Percentiles rank a stretch among this genome's conserved stretches.
Evolutionary conservation across 2,329 filamentous ascomycete species (phyloP).

Genomic region (Alternaria sp.): DNA sequence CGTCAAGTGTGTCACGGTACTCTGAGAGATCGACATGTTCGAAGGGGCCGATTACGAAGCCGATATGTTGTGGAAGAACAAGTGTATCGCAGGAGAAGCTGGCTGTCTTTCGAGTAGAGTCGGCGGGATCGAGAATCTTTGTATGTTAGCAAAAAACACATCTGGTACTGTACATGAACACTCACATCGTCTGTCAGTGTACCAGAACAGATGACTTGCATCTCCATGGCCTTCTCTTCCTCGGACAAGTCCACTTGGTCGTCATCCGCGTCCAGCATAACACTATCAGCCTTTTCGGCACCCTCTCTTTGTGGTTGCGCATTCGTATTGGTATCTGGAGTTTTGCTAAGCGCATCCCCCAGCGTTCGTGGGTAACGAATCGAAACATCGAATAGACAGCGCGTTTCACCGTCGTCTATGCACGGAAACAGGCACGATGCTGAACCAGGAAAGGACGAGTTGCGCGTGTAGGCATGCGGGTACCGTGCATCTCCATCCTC

Average conservation of each 20-base stretch:
- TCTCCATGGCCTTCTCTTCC: slow-evolving; percentile 87
- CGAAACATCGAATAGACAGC: slow-evolving; percentile 87
- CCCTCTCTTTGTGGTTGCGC: slow-evolving; percentile 27
- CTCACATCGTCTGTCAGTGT: slow-evolving; percentile 80
- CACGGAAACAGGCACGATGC: slow-evolving; percentile 92
- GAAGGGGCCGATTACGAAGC: slow-evolving; percentile 93
- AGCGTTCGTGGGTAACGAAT: slow-evolving; percentile 87
- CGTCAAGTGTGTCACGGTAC: slow-evolving; percentile 88
- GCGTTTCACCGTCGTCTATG: slow-evolving; percentile 82
- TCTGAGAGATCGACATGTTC: slow-evolving; percentile 90
- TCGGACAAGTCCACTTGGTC: slow-evolving; percentile 63
- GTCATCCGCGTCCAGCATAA: slow-evolving; percentile 47
- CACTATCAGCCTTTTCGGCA: slow-evolving; percentile 43
- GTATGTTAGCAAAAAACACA: slow-evolving; percentile 16
- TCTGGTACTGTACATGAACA: slow-evolving; percentile 1
- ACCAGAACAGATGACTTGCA: slow-evolving; percentile 90
- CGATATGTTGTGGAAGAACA: slow-evolving; percentile 86
- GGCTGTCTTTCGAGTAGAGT: slow-evolving; percentile 85
- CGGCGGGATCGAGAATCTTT: slow-evolving; percentile 72
- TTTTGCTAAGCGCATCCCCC: slow-evolving; percentile 71
- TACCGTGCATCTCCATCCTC: slow-evolving; percentile 82
- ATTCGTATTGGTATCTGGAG: slow-evolving; percentile 33
- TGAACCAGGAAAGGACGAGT: slow-evolving; percentile 78
- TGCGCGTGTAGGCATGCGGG: slow-evolving; percentile 90
- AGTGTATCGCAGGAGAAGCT: slow-evolving; percentile 76